Evolutionary conservation across 495 filamentous ascomycete species (phyloP), one percentile per base, ranked within the genome.

Genomic region (Trichocladium antarcticum): DNA sequence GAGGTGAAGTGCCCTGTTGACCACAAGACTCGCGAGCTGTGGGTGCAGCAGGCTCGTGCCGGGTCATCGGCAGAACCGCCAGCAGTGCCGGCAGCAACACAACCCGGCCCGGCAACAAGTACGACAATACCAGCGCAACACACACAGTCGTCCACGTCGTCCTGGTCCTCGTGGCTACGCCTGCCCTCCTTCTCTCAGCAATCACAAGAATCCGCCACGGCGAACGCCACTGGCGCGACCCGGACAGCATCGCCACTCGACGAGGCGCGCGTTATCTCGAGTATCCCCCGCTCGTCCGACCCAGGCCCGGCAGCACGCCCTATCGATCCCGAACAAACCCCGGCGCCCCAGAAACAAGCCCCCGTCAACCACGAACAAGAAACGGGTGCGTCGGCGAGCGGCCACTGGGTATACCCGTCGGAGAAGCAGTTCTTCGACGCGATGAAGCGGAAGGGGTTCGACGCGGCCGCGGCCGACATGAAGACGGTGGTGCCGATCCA

Each of bases 351-450:
- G 8, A 8, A 27, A 27, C 24, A 27, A 27, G 8, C 3, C 3
- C 24, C 24, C 24, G 24, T 27, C 24, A 88, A 89, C 67, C 74
- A 77, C 42, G 84, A 89, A 66, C 57, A 71, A 15, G 87, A 89
- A 51, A 85, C 72, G 10, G 89, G 84, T 42, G 79, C 81, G 22
- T 83, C 87, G 51, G 57, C 68, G 29, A 62, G 68, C 2, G 88
- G 89, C 14, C 90, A 94, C 62, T 98, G 93, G 92, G 81, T 98
- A 40, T 98, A 98, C 68, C 92, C 92, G 0, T 93, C 86, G 0
- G 93, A 98, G 60, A 77, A 82, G 49, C 89, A 92, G 75, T 98
- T 98, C 70, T 96, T 95, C 71, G 81, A 89, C 19, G 89, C 92
- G 10, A 84, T 98, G 78, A 79, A 82, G 74, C 81, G 89, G 59